Base-by-base conservation (phyloP, 2,329 filamentous ascomycete species). In the Colletotrichum australisinense region DNA sequence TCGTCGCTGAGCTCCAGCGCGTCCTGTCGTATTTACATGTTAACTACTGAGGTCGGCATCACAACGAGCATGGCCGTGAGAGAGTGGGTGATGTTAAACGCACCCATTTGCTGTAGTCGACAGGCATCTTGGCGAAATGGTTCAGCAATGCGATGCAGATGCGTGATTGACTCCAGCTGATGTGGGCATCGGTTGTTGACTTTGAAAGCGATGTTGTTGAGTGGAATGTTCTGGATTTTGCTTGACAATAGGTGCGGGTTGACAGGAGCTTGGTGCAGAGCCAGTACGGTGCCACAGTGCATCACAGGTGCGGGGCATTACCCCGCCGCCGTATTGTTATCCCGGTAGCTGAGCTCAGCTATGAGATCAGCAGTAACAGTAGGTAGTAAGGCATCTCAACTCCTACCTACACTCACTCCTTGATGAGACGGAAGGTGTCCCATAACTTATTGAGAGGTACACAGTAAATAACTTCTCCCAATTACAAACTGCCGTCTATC, bases 1-100 rank as follows among this genome's bases (percentile, higher is more conserved):
- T 99, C 97, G 84, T 99, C 97, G 80, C 95, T 98, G 81, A 99
- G 92, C 91, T 99, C 97, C 80, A 99, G 90, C 73, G 93, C 93
- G 82, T 98, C 94, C 92, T 94, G 74, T 32, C 6, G 24, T 28
- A 16, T 66, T 19, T 6, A 22, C 55, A 53, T 42, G 64, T 76
- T 63, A 77, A 76, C 32, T 12, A 19, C 2, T 16, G 35, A 57
- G 26, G 52, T 56, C 49, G 53, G 24, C 56, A 4, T 42, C 19
- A 35, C 9, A 19, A 55, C 19, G 30, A 63, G 12, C 58, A 28
- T 16, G 5, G 16, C 1, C 3, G 19, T 19, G 22, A n/a, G 12
- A 16, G 12, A 5, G 14, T n/a, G 6, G 38, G 8, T 5, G n/a
- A 12, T 63, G 26, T 5, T 22, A 11, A 53, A 80, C 86, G 73